Evolutionary conservation across 768 basidiomycete genomes (phyloP).

Genomic region (Lentinula sp.): DNA sequence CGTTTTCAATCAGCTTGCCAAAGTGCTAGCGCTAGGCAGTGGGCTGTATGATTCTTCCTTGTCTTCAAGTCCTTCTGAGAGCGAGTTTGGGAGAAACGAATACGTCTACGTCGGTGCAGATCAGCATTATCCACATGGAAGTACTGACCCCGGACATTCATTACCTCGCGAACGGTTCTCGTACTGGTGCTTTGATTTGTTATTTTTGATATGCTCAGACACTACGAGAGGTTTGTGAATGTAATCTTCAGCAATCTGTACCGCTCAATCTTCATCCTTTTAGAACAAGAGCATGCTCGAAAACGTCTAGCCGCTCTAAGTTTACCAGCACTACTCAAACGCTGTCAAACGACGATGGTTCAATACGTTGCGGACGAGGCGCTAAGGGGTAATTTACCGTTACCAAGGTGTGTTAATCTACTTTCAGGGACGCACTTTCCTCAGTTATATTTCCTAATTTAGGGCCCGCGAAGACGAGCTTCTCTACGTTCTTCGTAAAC

Average conservation of each 20-base stretch:
- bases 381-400: constrained; percentile 82
- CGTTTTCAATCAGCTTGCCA: constrained; percentile 61
- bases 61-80: not conserved
- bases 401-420: constrained; percentile 56
- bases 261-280: not conserved
- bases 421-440: not conserved
- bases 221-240: constrained; percentile 43
- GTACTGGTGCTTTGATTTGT: constrained; percentile 88
- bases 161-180: constrained; percentile 81
- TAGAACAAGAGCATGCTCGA: constrained; percentile 58
- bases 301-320: constrained; percentile 68
- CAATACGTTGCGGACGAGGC: constrained; percentile 81
- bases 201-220: constrained; percentile 77
- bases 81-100: constrained; percentile 7
- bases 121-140: constrained; percentile 40
- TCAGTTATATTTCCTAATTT: not conserved
- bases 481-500: constrained; percentile 73
- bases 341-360: constrained; percentile 65
- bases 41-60: constrained; percentile 41
- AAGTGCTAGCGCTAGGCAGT: constrained; percentile 70
- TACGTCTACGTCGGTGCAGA: constrained; percentile 33
- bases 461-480: constrained; percentile 89
- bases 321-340: constrained; percentile 65
- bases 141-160: constrained; percentile 48
- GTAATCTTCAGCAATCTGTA: not conserved